Percentiles rank a stretch among this genome's conserved stretches.
These are phyloP conservation scores for Globisporangium ultimum DNA, from an alignment of 352 stramenopile genomes.

Conservation along the genomic window DNA sequence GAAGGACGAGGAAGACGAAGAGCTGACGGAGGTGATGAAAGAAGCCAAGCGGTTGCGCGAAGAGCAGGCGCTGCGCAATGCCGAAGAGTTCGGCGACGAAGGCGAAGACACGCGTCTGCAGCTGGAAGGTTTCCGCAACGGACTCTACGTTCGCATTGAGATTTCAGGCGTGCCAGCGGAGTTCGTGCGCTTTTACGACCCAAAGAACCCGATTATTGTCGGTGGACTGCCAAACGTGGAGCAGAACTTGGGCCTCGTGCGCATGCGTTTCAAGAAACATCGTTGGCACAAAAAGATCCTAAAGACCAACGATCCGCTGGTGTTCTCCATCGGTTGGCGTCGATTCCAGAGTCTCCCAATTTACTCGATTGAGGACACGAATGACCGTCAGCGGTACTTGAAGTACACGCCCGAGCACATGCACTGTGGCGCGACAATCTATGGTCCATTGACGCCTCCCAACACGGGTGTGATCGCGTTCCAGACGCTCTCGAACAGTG, in stretches of 20 bases:
- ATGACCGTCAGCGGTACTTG: constrained; percentile 94
- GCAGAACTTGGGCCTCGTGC: constrained; percentile 92
- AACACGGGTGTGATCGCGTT: constrained; percentile 98
- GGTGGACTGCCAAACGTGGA: constrained; percentile 96
- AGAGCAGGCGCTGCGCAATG: constrained; percentile 83
- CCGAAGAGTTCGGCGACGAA: constrained; percentile 94
- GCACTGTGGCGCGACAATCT: constrained; percentile 99
- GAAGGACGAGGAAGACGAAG: constrained; percentile 75
- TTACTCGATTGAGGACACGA: constrained; percentile 98
- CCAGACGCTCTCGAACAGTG: constrained; percentile 91
- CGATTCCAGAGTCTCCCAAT: constrained; percentile 98
- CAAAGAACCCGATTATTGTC: constrained; percentile 86
- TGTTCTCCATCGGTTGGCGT: constrained; percentile 98
- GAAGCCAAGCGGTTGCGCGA: constrained; percentile 81
- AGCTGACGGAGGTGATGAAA: constrained; percentile 84
- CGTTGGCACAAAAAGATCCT: constrained; percentile 98
- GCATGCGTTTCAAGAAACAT: constrained; percentile 99
- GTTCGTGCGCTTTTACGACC: constrained; percentile 95
- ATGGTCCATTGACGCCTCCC: constrained; percentile 92
- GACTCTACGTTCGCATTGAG: constrained; percentile 96
- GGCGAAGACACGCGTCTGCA: constrained; percentile 90
- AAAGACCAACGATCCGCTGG: constrained; percentile 97
- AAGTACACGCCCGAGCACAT: constrained; percentile 99
- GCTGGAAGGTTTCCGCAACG: constrained; percentile 95
- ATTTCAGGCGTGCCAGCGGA: constrained; percentile 93